These are phyloP conservation scores for Cladophialophora psammophila DNA, from an alignment of 2,329 filamentous ascomycete species.

Conservation along the genomic window DNA sequence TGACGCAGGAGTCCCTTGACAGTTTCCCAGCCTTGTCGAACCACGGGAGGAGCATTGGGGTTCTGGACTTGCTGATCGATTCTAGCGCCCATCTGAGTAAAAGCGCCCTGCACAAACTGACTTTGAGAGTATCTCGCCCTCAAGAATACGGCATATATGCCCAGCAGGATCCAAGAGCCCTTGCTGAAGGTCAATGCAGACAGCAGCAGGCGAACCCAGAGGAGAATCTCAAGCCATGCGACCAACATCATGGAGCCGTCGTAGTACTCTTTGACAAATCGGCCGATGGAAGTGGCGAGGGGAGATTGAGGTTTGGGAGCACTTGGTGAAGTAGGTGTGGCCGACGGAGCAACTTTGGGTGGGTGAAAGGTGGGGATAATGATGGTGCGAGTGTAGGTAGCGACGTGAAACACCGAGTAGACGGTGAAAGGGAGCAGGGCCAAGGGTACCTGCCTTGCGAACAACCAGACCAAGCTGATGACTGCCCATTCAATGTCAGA, in stretches of 20 bases:
- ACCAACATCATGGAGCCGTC: slow-evolving; percentile 95
- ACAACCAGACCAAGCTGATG: slow-evolving; percentile 95
- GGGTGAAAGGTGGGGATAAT: slow-evolving; percentile 86
- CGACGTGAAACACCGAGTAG: slow-evolving; percentile 98
- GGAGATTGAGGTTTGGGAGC: slow-evolving; percentile 62
- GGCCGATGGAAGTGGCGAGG: slow-evolving; percentile 81
- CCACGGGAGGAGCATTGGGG: slow-evolving; percentile 83
- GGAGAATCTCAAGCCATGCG: slow-evolving; percentile 81
- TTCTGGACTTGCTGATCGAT: slow-evolving; percentile 83
- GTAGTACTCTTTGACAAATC: slow-evolving; percentile 98
- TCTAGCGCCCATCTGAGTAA: slow-evolving; percentile 74
- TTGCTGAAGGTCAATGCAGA: slow-evolving; percentile 87
- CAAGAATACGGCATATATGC: slow-evolving; percentile 89
- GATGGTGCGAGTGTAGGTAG: slow-evolving; percentile 93
- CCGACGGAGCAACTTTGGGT: slow-evolving; percentile 60
- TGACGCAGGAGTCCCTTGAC: slow-evolving; percentile 77
- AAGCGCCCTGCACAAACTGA: slow-evolving; percentile 85
- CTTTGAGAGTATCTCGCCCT: slow-evolving; percentile 90
- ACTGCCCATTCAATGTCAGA: slow-evolving; percentile 57
- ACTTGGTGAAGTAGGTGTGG: slow-evolving; percentile 63
- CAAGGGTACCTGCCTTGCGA: slow-evolving; percentile 85
- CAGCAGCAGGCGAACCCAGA: slow-evolving; percentile 83
- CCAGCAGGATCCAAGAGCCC: slow-evolving; percentile 87
- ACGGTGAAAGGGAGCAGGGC: slow-evolving; percentile 93
- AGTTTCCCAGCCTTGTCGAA: slow-evolving; percentile 79